Base-by-base conservation (phyloP, 805 yeast species). In the Starmerella sp. region DNA sequence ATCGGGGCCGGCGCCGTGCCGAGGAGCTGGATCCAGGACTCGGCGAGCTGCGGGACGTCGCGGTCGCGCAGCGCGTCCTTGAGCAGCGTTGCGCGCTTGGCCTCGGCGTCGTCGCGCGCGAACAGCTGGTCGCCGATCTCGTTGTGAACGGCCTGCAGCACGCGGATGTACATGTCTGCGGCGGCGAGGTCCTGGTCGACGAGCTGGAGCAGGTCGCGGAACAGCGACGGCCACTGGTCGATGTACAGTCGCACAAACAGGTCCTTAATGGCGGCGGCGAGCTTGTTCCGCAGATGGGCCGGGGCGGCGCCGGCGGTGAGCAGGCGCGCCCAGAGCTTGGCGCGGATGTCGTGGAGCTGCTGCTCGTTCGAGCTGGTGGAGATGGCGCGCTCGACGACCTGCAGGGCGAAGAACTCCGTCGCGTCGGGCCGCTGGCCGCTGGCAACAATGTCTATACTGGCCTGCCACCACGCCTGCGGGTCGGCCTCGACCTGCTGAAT, bases 41-140 rank as follows among this genome's bases (percentile, higher is more conserved):
- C 67, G 22, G 74, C 71, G 82, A 91, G 83, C 11, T 29, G 31
- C 14, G 47, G 35, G 6, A 45, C 55, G 67, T 89, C 97, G 51
- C 80, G 76, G 11, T 75, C 75, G 68, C 99, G 78, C 61, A 93
- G 83, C 30, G 79, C 74, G 69, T 93, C 99, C 66, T 93, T 93
- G 57, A 93, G 73, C 45, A 73, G 69, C 61, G 78, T 83, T 67
- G 85, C 86, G 63, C 86, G 78, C 47, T 81, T 82, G 14, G 76
- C 68, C 29, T 78, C 78, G 60, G 80, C 80, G 10, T 65, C 57
- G 17, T 84, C 79, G 63, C 95, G 79, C 35, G 81, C 71, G 60
- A 89, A 84, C 61, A 90, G 77, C 66, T 86, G 93, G 67, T 93
- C 98, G 36, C 95, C 98, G 62, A 93, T 88, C 69, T 90, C 96